phyloP scores from a whole-genome alignment of 2,329 filamentous ascomycete species.

The Diaporthe nobilis region DNA sequence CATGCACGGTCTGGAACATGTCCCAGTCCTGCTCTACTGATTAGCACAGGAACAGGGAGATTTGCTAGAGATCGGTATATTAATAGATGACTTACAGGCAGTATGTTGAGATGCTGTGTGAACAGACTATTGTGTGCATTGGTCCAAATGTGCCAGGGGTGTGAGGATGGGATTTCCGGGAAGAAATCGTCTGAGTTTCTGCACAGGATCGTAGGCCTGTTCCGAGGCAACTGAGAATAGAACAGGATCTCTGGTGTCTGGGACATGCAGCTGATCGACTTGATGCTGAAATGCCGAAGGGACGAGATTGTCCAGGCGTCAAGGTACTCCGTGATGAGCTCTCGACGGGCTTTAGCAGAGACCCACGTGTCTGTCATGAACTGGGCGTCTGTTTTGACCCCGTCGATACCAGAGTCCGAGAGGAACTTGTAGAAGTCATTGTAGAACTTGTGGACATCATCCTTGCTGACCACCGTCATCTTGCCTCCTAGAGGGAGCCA shows the following conservation, averaged over 20 bases:
- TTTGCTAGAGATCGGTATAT: not conserved
- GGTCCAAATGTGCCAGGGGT: conserved; percentile 95
- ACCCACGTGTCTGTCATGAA: conserved; percentile 86
- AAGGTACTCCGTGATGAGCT: conserved; percentile 82
- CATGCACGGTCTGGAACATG: conserved; percentile 76
- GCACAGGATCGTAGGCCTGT: conserved; percentile 79
- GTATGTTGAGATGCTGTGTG: conserved; percentile 85
- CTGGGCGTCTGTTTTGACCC: conserved; percentile 94
- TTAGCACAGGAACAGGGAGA: not conserved
- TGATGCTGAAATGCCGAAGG: conserved; percentile 82
- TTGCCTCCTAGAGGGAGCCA: conserved; percentile 70
- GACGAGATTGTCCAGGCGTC: conserved; percentile 88
- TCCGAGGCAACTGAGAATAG: conserved; percentile 83
- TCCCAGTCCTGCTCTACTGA: conserved; percentile 72
- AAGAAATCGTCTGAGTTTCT: conserved; percentile 96
- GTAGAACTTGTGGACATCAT: conserved; percentile 84
- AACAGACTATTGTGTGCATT: conserved; percentile 92
- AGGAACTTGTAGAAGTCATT: conserved; percentile 93
- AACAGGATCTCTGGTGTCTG: conserved; percentile 90
- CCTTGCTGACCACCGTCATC: conserved; percentile 80
- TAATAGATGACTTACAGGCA: conserved; percentile 66
- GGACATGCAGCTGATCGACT: conserved; percentile 94
- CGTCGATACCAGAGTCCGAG: conserved; percentile 79
- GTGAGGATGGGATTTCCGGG: conserved; percentile 82
- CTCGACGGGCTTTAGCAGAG: conserved; percentile 77